Percentiles rank a stretch among this genome's conserved stretches.
phyloP scores from a whole-genome alignment of 768 basidiomycete species.

The Clathrus columnatus region DNA sequence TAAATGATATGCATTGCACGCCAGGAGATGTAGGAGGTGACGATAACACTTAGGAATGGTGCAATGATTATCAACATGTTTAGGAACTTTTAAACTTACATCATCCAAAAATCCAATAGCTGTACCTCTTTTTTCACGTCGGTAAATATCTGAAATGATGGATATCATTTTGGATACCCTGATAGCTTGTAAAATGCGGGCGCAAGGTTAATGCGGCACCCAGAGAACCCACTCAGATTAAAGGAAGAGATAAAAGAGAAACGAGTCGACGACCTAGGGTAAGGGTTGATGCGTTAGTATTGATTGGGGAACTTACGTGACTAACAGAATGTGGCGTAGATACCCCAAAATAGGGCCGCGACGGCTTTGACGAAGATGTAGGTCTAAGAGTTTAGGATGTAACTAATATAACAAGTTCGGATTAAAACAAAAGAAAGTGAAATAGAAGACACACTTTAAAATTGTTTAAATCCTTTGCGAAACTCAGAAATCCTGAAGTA shows the following conservation, averaged over 20 bases:
- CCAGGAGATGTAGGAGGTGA: conserved; percentile 57
- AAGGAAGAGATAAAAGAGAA: background rate
- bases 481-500: background rate
- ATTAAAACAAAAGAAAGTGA: background rate
- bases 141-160: conserved; percentile 60
- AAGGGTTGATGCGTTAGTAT: background rate
- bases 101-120: conserved; percentile 5
- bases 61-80: background rate
- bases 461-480: background rate
- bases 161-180: conserved; percentile 24
- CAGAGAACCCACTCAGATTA: background rate
- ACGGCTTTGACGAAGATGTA: background rate
- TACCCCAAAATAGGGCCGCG: background rate
- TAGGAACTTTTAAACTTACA: background rate
- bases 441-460: background rate
- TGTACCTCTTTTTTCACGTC: conserved; percentile 50
- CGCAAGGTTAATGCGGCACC: background rate
- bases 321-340: background rate
- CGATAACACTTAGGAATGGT: background rate
- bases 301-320: background rate
- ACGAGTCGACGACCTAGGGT: background rate
- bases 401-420: background rate
- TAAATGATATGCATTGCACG: conserved; percentile 45
- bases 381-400: background rate
- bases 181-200: background rate